phyloP scores from a whole-genome alignment of 495 filamentous ascomycete genomes.

The Aspergillus ostianus region DNA sequence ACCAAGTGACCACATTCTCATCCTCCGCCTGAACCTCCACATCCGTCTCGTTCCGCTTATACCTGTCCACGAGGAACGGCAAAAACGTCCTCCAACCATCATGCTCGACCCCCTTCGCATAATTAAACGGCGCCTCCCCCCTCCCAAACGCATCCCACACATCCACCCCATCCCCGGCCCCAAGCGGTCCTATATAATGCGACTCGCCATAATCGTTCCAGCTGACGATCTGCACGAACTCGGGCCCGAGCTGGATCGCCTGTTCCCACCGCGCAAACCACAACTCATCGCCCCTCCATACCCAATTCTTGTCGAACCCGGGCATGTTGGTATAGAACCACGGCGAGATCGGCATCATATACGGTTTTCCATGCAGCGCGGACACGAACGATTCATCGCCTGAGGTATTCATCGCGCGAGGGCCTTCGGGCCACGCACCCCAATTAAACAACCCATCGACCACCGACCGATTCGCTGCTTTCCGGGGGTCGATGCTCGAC shows the following conservation, averaged over 20 bases:
- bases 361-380: conserved; percentile 52
- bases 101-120: conserved; percentile 52
- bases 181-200: conserved; percentile 66
- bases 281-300: conserved; percentile 63
- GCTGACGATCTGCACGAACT: conserved; percentile 56
- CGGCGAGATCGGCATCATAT: conserved; percentile 75
- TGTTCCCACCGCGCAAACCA: conserved; percentile 74
- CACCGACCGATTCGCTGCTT: conserved; percentile 36
- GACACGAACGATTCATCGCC: conserved; percentile 54
- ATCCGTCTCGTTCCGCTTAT: conserved; percentile 51
- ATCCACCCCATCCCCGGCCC: conserved; percentile 38
- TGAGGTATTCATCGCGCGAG: conserved; percentile 48
- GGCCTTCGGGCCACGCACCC: conserved; percentile 70
- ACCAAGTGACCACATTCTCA: conserved; percentile 62
- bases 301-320: conserved; percentile 68
- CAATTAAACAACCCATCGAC: conserved; percentile 68
- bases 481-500: conserved; percentile 49
- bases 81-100: conserved; percentile 57
- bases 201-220: conserved; percentile 81
- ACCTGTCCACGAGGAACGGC: conserved; percentile 62
- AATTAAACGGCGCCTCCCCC: conserved; percentile 39
- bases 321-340: conserved; percentile 73
- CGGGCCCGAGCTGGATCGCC: conserved; percentile 57
- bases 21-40: conserved; percentile 32
- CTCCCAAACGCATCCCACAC: conserved; percentile 17